Evolutionary conservation across 495 filamentous ascomycete species (phyloP), one percentile per base, ranked within the genome.

Genomic region (Cryomyces minteri): DNA sequence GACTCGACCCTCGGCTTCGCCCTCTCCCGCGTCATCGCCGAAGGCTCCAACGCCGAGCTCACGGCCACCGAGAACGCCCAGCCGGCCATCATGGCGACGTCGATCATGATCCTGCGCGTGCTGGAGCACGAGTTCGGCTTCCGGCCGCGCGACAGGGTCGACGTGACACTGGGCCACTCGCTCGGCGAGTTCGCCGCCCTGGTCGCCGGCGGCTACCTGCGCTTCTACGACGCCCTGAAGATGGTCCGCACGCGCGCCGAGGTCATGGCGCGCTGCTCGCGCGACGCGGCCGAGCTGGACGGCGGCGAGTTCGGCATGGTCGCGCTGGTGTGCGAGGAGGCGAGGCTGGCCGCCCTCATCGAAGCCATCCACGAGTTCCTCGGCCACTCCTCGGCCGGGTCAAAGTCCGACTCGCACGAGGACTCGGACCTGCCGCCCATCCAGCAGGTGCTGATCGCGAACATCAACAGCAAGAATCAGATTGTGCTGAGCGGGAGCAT

Each of bases 151-250:
- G 73, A 82, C 31, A 63, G 79, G 14, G 75, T 80, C 3, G 82
- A 94, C 58, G 74, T 88, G 31, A 83, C 83, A 0, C 73, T 96
- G 32, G 90, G 90, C 4, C 90, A 96, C 62, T 92, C 84, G 2
- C 67, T 98, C n/a, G 90, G 90, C 28, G 90, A 96, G 55, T 96
- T 94, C 54, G 81, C 90, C 6, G 87, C 88, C 0, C 66, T 98
- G 44, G 86, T 94, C 3, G 79, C 84, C 0, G 81, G 76, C 18
- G 82, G 81, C 3, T 82, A 85, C 60, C 65, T 96, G 28, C 51
- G 67, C 28, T 88, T 90, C 55, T 55, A 72, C 12, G 86, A 94
- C 58, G 80, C 84, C 10, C 62, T 95, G 39, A 72, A 62, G 49
- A 65, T 96, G 62, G 79, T 94, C 39, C 73, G 81, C 44, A 68